Percentiles rank a stretch among this genome's conserved stretches.
Evolutionary conservation across 768 basidiomycete species (phyloP).

Genomic region (Boletus rubropictus): DNA sequence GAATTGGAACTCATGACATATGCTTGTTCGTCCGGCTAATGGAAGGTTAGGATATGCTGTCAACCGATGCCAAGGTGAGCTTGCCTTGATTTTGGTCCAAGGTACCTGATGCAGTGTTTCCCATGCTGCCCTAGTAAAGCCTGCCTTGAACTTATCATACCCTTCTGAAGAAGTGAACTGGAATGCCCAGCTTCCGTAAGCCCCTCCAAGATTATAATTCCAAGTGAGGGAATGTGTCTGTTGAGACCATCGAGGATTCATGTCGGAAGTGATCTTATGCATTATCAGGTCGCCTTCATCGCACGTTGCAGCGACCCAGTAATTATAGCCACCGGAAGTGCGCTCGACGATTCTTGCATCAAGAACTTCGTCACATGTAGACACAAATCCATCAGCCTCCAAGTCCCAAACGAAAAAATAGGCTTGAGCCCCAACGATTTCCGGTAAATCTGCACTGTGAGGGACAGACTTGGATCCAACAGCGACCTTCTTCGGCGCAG

Average conservation of each 20-base stretch:
- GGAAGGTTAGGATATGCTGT: not conserved
- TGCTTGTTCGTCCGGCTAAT: constrained; percentile 73
- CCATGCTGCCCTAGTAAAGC: constrained; percentile 72
- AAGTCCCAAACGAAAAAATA: constrained; percentile 61
- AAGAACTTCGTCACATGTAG: constrained; percentile 45
- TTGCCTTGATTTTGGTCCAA: constrained; percentile 79
- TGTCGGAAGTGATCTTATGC: constrained; percentile 58
- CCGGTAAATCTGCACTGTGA: constrained; percentile 16
- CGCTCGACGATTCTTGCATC: constrained; percentile 48
- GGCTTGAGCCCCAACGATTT: constrained; percentile 40
- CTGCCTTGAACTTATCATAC: constrained; percentile 54
- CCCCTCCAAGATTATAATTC: constrained; percentile 63
- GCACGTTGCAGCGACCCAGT: constrained; percentile 53
- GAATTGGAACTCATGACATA: constrained; percentile 72
- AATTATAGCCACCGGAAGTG: constrained; percentile 43
- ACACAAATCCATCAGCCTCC: constrained; percentile 41
- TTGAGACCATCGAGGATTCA: constrained; percentile 66
- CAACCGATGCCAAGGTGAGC: constrained; percentile 7
- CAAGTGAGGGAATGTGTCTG: constrained; percentile 77
- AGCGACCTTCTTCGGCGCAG: constrained; percentile 12
- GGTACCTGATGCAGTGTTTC: constrained; percentile 66
- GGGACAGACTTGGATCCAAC: constrained; percentile 18
- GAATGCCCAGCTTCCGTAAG: constrained; percentile 77
- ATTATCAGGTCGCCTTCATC: constrained; percentile 48
- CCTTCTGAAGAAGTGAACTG: constrained; percentile 53